Evolutionary conservation across 805 yeast genomes (phyloP), one percentile per base, ranked within the genome.

Genomic region (Candida stauntonica): DNA sequence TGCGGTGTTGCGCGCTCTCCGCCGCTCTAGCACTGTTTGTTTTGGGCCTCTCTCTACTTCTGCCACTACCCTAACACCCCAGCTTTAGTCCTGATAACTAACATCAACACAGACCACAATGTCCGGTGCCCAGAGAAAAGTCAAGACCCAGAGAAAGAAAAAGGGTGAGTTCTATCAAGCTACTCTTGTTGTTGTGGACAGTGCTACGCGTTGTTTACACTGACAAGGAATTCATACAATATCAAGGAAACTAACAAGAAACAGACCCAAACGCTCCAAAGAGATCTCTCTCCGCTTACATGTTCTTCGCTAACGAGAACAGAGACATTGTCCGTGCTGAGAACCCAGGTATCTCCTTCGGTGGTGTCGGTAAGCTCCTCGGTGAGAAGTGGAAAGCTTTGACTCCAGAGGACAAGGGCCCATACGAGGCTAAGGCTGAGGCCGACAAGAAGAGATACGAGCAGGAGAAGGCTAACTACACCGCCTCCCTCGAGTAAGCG

Each of bases 351-450:
- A 85, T 89, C 55, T 70, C 89, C 30, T 93, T 93, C 60, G 99
- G 94, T 52, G 94, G 88, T 70, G 91, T 93, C 51, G 98, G 98
- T 62, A 87, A 83, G 68, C 66, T 87, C 46, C 79, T 93, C 58
- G 99, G 99, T 66, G 96, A 88, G 67, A 84, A 76, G 68, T 93
- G 99, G 99, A 88, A 87, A 79, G 86, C 89, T 46, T 73, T 93
- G 53, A 70, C 73, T 51, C 80, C 79, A 39, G 89, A 82, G 35
- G 95, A 82, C 51, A 93, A 87, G 73, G 69, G 63, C 52, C 97
- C 96, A 48, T 93, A 88, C 69, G 95, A 87, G 69, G 77, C 76
- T 55, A 85, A 87, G 73, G 98, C 98, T 54, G 93, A 80, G 51
- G 82, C 85, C 54, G 99, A 93, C 73, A 93, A 93, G 79, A 86